These are phyloP conservation scores for Aristolochia fimbriata DNA, from an alignment of 164 flowering plant species.

Conservation along the genomic window DNA sequence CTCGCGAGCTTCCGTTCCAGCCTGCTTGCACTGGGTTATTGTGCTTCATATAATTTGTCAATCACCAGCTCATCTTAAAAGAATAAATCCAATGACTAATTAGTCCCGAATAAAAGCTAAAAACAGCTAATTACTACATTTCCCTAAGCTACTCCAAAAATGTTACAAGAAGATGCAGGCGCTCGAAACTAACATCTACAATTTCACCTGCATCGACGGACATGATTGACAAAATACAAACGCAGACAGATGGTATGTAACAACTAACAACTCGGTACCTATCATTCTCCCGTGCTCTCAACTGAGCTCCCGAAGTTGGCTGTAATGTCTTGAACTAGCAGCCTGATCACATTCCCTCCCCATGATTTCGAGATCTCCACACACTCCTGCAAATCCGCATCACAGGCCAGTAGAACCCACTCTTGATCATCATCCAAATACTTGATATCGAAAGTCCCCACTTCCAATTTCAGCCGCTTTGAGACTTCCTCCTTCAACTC, in stretches of 20 bases:
- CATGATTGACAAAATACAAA: background rate
- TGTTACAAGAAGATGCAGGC: conserved; percentile 15
- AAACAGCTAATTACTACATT: conserved; percentile 1
- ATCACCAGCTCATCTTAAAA: background rate
- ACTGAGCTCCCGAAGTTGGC: conserved; percentile 81
- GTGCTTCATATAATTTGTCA: no score
- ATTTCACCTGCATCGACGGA: conserved; percentile 8
- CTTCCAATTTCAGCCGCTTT: conserved; percentile 74
- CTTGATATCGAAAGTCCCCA: conserved; percentile 75
- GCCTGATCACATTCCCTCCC: conserved; percentile 50
- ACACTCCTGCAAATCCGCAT: conserved; percentile 86
- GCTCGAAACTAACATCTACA: conserved; percentile 21
- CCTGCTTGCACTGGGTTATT: no score
- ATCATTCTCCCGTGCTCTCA: conserved; percentile 64
- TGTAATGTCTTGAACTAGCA: conserved; percentile 47
- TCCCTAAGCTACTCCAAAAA: conserved; percentile 8
- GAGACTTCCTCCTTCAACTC: conserved; percentile 79
- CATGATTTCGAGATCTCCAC: conserved; percentile 53
- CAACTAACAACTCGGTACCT: background rate
- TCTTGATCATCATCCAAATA: conserved; percentile 88
- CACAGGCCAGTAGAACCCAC: conserved; percentile 72
- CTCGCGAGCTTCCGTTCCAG: no score
- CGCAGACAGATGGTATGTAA: no score
- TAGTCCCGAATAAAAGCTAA: background rate
- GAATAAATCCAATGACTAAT: conserved; percentile 6